Evolutionary conservation across 176 grass and related monocot genomes (phyloP), one percentile per base, ranked within the genome.

Genomic region (Dendrocalamus sinicus): DNA sequence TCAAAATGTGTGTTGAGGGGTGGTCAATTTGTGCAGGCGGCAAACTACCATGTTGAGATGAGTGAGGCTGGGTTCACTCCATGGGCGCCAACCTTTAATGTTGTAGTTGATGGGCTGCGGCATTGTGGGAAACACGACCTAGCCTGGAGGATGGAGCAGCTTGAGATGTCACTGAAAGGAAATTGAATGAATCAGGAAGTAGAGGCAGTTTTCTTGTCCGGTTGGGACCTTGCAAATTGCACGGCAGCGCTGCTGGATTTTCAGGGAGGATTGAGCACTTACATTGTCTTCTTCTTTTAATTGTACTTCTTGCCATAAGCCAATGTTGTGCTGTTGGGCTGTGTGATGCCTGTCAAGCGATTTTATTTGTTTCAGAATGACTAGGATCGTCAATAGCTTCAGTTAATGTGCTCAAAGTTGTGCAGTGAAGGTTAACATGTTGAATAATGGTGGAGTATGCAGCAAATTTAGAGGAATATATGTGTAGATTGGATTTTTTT

Each of bases 21-120:
- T 12, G 93, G 93, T 74, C 89, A 84, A 53, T 98, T 91, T 58
- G 60, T 92, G 14, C 88, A 98, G 82, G 93, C 93, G 30, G 89
- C 88, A 44, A 95, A 95, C 30, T 98, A 94, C 83, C 87, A 95
- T 46, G 46, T 94, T 66, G 96, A 98, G 86, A 98, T 98, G 96
- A 92, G 74, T 35, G 91, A 95, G 62, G 77, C 86, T 83, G 93
- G 96, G 12, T 84, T 98, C 70, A 79, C 82, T 30, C 93, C 96
- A 46, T 84, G 81, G 81, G 79, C 84, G 0, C 81, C 86, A 26
- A 98, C 83, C 63, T 98, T 98, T 67, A 94, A 90, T 59, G 69
- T 39, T 63, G 96, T 98, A 26, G 90, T 95, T 43, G 86, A 94
- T 70, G 93, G 96, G 28, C 76, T 95, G 84, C 88, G 85, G 59